Base-by-base conservation (phyloP, 2,329 filamentous ascomycete species). In the Diplodia corticola region DNA sequence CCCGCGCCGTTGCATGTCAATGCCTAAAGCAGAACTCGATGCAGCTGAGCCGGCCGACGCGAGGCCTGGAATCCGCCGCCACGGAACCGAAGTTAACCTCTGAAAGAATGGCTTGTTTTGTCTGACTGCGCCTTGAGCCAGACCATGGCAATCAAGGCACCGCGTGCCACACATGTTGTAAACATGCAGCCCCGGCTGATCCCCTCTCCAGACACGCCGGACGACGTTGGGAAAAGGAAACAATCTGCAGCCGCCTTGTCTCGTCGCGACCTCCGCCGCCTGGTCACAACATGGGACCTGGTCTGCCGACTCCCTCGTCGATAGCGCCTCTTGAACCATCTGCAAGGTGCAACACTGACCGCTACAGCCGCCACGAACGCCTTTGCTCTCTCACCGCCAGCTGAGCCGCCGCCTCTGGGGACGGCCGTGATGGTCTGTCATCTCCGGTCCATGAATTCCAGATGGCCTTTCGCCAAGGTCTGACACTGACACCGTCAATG, bases 1-100 rank as follows among this genome's bases (percentile, higher is more conserved):
- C 51, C 48, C 50, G 50, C 63, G 53, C 63, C 26, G 63, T 65
- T 65, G 63, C 63, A 57, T 65, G 63, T 65, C 63, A 57, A 49
- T 65, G 63, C 63, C 63, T 35, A 57, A 65, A 57, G 50, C 63
- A 65, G 63, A 49, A 50, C 37, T 40, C 37, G 37, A 35, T 65
- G 63, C 63, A 65, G 63, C 35, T 33, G 35, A 61, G 17, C 30
- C 6, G 4, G 40, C 51, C 13, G n/a, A 28, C 50, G 26, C 22
- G n/a, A 44, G 13, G 37, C 55, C 57, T 28, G 37, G 57, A 61
- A 49, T 35, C 57, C 44, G 20, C 57, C 22, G 57, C 17, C 49
- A 64, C 49, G 61, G 61, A 64, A 64, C 49, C 49, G 49, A 53
- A 20, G 61, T 48, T 28, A 30, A 30, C 59, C 26, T 50, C 17